Conservation (phyloP, 768 basidiomycete genomes). For the Tylopilus sp. region DNA sequence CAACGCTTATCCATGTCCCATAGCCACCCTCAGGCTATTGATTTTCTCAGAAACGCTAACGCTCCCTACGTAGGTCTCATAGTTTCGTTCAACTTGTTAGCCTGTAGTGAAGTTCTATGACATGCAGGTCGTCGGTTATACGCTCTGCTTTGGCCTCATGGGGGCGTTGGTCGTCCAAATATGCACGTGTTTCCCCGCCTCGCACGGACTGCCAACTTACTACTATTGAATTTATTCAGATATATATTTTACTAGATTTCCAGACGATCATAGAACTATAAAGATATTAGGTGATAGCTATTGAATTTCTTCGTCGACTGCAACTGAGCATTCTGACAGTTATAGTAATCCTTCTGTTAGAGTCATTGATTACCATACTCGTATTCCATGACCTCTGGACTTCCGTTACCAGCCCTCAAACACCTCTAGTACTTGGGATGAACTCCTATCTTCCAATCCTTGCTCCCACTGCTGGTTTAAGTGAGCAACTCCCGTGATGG, state of each 20-base stretch:
- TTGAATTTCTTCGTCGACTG: neutral
- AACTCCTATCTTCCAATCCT: neutral
- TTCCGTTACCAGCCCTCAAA: too few species aligned
- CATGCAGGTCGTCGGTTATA: neutral
- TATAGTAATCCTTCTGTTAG: slow-evolving; percentile 10
- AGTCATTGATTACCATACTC: slow-evolving; percentile 9
- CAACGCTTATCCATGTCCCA: too few species aligned
- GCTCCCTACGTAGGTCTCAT: too few species aligned
- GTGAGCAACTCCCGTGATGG: slow-evolving; percentile 5
- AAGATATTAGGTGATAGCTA: slow-evolving; percentile 14
- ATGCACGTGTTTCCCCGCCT: neutral
- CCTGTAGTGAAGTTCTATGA: neutral
- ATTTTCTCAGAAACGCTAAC: too few species aligned
- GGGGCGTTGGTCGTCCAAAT: neutral
- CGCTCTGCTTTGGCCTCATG: neutral
- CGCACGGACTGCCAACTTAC: neutral
- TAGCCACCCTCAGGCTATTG: too few species aligned
- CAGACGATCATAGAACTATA: slow-evolving; percentile 10
- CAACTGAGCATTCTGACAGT: slow-evolving; percentile 5
- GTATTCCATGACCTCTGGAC: slow-evolving; percentile 12
- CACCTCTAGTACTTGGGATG: neutral
- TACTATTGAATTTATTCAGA: too few species aligned
- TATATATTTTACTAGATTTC: slow-evolving; percentile 19
- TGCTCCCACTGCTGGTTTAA: slow-evolving; percentile 12
- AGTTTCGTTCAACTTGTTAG: neutral